A percentile compares a stretch with the other conserved stretches of the same genome.
Evolutionary conservation across 2,329 filamentous ascomycete species (phyloP).

Genomic region (Tolypocladium nubicola): DNA sequence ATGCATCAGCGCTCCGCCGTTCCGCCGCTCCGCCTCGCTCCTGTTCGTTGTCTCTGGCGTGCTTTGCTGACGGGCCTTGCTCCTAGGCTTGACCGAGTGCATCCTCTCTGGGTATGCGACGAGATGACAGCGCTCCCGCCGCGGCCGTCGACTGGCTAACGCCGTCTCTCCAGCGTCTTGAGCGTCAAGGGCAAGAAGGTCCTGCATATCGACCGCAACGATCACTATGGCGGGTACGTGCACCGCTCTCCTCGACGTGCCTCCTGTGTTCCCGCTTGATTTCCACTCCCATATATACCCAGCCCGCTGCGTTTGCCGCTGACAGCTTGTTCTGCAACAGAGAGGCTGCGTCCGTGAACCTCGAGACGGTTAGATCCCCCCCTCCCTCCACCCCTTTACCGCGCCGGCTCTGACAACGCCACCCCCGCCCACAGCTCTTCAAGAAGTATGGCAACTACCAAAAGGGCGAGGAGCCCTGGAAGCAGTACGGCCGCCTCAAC

Average conservation of each 20-base stretch:
- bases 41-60: background rate
- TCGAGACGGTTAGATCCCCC: conserved; percentile 62
- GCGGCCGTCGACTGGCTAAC: conserved; percentile 5
- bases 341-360: conserved; percentile 92
- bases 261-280: background rate
- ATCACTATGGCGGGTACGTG: conserved; percentile 90
- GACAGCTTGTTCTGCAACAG: conserved; percentile 23
- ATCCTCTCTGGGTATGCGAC: conserved; percentile 81
- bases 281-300: background rate
- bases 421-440: conserved; percentile 57
- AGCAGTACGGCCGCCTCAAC: conserved; percentile 91
- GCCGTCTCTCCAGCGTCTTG: conserved; percentile 54
- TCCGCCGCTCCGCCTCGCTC: background rate
- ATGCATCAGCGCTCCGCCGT: background rate
- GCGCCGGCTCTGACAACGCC: conserved; percentile 8
- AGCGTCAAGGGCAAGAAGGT: conserved; percentile 99
- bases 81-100: conserved; percentile 87
- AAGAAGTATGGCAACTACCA: conserved; percentile 86
- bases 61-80: conserved; percentile 9
- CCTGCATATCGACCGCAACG: conserved; percentile 95
- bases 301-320: background rate
- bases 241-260: background rate
- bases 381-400: conserved; percentile 3
- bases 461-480: conserved; percentile 83
- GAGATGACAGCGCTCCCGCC: background rate